Conservation (phyloP, 768 basidiomycete genomes). For the Serendipita vermifera region DNA sequence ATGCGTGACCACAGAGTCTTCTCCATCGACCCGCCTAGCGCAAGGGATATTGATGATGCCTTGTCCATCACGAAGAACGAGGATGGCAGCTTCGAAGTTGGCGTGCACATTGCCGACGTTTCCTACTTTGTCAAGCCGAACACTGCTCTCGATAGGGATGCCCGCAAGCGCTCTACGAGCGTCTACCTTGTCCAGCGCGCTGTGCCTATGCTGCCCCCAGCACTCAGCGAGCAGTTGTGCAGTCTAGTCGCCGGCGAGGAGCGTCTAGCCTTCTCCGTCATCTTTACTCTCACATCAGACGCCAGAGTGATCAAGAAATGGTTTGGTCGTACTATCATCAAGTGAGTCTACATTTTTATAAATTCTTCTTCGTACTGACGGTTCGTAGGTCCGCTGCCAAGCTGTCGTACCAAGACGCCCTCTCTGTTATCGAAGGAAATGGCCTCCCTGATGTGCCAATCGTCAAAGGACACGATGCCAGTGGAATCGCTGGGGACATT, state of each 20-base stretch:
- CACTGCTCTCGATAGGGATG: constrained; percentile 96
- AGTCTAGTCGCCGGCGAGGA: constrained; percentile 81
- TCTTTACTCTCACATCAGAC: constrained; percentile 76
- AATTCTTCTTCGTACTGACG: constrained; percentile 8
- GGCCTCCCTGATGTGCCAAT: constrained; percentile 40
- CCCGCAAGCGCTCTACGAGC: constrained; percentile 90
- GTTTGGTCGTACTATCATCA: constrained; percentile 88
- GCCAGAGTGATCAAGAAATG: constrained; percentile 75
- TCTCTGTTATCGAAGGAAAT: constrained; percentile 67
- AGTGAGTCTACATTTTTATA: constrained; percentile 33
- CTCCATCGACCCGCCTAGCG: constrained; percentile 81
- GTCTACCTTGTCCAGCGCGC: constrained; percentile 94
- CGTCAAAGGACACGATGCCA: constrained; percentile 41
- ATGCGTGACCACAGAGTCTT: constrained; percentile 75
- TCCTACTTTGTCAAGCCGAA: constrained; percentile 91
- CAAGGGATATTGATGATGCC: constrained; percentile 92
- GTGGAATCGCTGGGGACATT: constrained; percentile 65
- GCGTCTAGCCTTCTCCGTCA: constrained; percentile 77
- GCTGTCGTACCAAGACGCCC: constrained; percentile 70
- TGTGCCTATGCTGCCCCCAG: constrained; percentile 93
- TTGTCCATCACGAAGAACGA: constrained; percentile 79
- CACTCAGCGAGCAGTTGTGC: constrained; percentile 86
- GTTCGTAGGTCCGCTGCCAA: constrained; percentile 64
- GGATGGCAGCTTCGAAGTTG: constrained; percentile 84
- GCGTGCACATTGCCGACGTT: constrained; percentile 94